Conservation (phyloP, 306 rosid species). For the Cicer cuneatum region DNA sequence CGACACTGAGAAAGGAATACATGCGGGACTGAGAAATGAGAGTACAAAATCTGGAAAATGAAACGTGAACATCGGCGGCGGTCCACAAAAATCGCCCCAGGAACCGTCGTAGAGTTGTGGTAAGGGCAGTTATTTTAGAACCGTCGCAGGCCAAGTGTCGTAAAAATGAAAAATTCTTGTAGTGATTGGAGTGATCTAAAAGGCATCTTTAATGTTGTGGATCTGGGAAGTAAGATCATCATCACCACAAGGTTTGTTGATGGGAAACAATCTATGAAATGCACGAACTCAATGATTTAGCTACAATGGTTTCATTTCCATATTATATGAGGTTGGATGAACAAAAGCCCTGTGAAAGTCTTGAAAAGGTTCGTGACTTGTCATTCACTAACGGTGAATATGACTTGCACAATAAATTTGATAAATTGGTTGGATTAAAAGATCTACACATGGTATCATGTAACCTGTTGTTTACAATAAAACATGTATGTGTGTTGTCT, state of each 20-base stretch:
- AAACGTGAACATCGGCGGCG: no score
- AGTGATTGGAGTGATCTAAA: conserved; percentile 47
- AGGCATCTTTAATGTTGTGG: neutral
- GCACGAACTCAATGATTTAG: conserved; percentile 50
- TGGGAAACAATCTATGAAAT: neutral
- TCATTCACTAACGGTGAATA: neutral
- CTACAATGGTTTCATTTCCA: conserved; percentile 11
- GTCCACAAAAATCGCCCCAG: no score
- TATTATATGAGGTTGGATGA: neutral
- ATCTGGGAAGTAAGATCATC: conserved; percentile 7
- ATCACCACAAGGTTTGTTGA: neutral
- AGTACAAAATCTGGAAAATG: no score
- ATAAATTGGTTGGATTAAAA: neutral
- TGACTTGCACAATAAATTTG: conserved; percentile 5
- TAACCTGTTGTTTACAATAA: neutral
- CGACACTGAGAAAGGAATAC: no score
- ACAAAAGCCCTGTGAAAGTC: no score
- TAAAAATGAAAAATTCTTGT: no score
- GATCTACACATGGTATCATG: neutral
- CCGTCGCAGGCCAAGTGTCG: no score
- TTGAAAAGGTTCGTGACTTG: conserved; percentile 28
- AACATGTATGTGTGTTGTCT: conserved; percentile 28
- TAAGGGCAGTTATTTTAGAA: no score
- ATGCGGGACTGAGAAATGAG: no score
- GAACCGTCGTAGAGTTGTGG: no score